Evolutionary conservation across 805 yeast species (phyloP).

Genomic region (Nakazawaea laoshanensis): DNA sequence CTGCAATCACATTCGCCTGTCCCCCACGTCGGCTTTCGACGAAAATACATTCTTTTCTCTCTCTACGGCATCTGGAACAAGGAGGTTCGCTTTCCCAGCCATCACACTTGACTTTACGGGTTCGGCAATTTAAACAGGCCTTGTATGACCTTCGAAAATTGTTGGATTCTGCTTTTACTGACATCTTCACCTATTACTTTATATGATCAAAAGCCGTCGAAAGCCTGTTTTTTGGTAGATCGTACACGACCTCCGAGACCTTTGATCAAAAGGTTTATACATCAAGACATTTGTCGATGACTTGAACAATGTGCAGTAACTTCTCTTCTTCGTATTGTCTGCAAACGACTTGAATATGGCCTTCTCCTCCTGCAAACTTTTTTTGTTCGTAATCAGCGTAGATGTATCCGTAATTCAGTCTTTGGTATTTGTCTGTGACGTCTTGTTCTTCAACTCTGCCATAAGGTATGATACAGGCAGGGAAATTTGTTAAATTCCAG

Average conservation of each 20-base stretch:
- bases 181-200: not conserved
- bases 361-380: slow-evolving; percentile 48
- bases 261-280: not conserved
- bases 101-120: slow-evolving; percentile 80
- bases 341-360: slow-evolving; percentile 56
- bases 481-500: slow-evolving; percentile 15
- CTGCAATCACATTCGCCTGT: slow-evolving; percentile 12
- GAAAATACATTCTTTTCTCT: slow-evolving; percentile 72
- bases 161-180: slow-evolving; percentile 2
- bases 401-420: slow-evolving; percentile 32
- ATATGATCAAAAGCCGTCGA: not conserved
- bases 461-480: slow-evolving; percentile 42
- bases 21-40: slow-evolving; percentile 21
- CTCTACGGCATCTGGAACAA: slow-evolving; percentile 79
- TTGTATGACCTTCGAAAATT: slow-evolving; percentile 57
- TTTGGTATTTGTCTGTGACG: slow-evolving; percentile 15
- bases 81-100: slow-evolving; percentile 72
- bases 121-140: slow-evolving; percentile 83
- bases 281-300: not conserved
- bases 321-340: slow-evolving; percentile 52
- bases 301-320: slow-evolving; percentile 7
- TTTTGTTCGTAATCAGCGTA: slow-evolving; percentile 38
- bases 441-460: slow-evolving; percentile 20
- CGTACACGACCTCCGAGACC: not conserved
- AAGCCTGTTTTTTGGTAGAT: not conserved